A percentile compares a stretch with the other conserved stretches of the same genome.
Conservation (phyloP, 1,284 basidiomycete species). For the Acaromyces ingoldii region DNA sequence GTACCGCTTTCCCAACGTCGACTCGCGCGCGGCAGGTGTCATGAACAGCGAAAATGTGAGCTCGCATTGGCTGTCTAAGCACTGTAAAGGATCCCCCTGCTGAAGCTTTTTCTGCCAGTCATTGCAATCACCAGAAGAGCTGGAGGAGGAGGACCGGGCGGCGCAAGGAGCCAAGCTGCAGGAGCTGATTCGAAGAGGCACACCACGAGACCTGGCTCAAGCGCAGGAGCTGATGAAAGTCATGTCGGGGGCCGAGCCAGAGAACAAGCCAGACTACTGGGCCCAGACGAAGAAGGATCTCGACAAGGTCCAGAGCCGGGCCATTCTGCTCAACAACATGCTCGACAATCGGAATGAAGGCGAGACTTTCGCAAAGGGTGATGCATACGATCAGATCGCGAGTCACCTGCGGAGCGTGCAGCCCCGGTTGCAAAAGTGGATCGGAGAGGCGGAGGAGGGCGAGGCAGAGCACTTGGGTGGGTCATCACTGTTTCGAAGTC, state of each 20-base stretch:
- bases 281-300: conserved; percentile 83
- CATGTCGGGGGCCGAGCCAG: conserved; percentile 89
- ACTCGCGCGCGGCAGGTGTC: conserved; percentile 38
- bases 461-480: conserved; percentile 78
- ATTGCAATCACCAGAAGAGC: conserved; percentile 88
- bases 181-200: conserved; percentile 91
- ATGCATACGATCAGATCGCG: conserved; percentile 95
- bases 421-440: conserved; percentile 96
- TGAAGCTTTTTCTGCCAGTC: conserved; percentile 57
- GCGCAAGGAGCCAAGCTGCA: conserved; percentile 96
- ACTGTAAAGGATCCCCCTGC: neutral
- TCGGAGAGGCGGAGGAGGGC: conserved; percentile 75
- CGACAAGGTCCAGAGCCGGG: conserved; percentile 89
- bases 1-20: conserved; percentile 47
- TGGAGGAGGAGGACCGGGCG: conserved; percentile 89
- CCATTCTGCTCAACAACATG: conserved; percentile 91
- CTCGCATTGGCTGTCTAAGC: neutral
- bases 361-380: conserved; percentile 61
- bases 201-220: conserved; percentile 86
- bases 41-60: conserved; percentile 38
- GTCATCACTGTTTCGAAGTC: conserved; percentile 25
- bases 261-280: conserved; percentile 86
- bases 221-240: conserved; percentile 98
- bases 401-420: conserved; percentile 74
- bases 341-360: conserved; percentile 83